These are phyloP conservation scores for Pseudonectria foliicola DNA, from an alignment of 2,329 filamentous ascomycete species.

Conservation along the genomic window DNA sequence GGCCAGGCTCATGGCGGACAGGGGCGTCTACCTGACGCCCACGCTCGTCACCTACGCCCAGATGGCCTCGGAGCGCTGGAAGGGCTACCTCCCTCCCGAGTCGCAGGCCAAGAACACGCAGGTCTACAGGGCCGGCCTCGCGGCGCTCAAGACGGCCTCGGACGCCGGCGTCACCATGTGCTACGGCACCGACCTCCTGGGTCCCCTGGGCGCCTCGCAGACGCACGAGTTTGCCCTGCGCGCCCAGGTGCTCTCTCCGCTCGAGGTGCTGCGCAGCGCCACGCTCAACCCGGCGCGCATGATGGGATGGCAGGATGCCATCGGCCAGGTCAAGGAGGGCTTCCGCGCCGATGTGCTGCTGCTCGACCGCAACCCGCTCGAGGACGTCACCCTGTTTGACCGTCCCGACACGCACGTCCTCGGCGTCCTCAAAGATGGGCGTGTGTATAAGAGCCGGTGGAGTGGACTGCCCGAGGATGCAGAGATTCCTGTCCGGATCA, in stretches of 20 bases:
- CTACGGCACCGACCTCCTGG: constrained; percentile 37
- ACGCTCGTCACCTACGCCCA: constrained; percentile 44
- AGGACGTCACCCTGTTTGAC: constrained; percentile 45
- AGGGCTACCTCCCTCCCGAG: constrained; percentile 35
- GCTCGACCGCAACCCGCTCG: constrained; percentile 43
- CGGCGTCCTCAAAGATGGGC: constrained; percentile 47
- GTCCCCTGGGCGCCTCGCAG: constrained; percentile 23
- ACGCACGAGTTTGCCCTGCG: constrained; percentile 25
- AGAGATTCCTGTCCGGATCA: constrained; percentile 6
- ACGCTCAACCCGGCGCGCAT: constrained; percentile 43
- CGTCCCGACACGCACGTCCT: constrained; percentile 38
- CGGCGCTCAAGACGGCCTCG: constrained; percentile 39
- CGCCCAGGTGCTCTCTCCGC: constrained; percentile 11
- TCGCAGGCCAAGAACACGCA: constrained; percentile 40
- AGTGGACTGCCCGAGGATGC: constrained; percentile 10
- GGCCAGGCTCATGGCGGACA: constrained; percentile 42
- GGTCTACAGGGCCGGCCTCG: constrained; percentile 40
- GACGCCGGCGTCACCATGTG: constrained; percentile 47
- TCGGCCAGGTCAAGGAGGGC: constrained; percentile 43
- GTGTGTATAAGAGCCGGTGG: constrained; percentile 15
- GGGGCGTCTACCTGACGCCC: constrained; percentile 42
- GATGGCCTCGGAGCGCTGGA: constrained; percentile 36
- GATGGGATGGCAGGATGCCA: constrained; percentile 34
- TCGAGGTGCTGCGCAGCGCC: constrained; percentile 20
- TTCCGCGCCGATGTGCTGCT: constrained; percentile 46